These are phyloP conservation scores for Ophiocytium majus DNA, from an alignment of 352 stramenopile species.

Conservation along the genomic window DNA sequence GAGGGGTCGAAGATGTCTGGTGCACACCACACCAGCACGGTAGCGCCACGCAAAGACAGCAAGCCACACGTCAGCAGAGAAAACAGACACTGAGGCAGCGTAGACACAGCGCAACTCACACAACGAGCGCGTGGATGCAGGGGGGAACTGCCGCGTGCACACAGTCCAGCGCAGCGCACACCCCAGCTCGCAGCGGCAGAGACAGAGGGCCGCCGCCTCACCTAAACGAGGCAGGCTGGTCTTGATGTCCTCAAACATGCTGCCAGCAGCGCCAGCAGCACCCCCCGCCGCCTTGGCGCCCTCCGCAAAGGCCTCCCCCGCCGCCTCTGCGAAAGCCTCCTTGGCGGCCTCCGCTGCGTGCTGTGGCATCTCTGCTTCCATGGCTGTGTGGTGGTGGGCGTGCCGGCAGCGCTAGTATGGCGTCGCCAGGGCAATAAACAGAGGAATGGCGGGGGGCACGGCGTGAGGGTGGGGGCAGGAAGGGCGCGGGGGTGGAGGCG, in stretches of 20 bases:
- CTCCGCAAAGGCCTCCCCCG: background rate
- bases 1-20: constrained; percentile 55
- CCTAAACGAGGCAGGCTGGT: constrained; percentile 52
- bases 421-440: too few species aligned
- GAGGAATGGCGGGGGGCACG: too few species aligned
- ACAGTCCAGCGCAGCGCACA: background rate
- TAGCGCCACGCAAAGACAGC: background rate
- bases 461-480: too few species aligned
- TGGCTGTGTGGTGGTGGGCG: too few species aligned
- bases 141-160: background rate
- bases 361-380: background rate
- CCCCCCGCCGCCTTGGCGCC: background rate
- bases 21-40: constrained; percentile 1
- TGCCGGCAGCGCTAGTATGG: too few species aligned
- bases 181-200: background rate
- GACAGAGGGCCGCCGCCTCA: constrained; percentile 8
- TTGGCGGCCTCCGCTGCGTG: background rate
- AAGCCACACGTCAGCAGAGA: constrained; percentile 26
- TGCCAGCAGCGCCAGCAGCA: background rate
- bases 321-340: background rate
- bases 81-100: background rate
- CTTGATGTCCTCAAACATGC: constrained; percentile 36
- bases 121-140: background rate
- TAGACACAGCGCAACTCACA: background rate
- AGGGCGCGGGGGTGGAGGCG: too few species aligned